Evolutionary conservation across 306 rosid species (phyloP), one percentile per base, ranked within the genome.

Genomic region (Vigna hirtella): DNA sequence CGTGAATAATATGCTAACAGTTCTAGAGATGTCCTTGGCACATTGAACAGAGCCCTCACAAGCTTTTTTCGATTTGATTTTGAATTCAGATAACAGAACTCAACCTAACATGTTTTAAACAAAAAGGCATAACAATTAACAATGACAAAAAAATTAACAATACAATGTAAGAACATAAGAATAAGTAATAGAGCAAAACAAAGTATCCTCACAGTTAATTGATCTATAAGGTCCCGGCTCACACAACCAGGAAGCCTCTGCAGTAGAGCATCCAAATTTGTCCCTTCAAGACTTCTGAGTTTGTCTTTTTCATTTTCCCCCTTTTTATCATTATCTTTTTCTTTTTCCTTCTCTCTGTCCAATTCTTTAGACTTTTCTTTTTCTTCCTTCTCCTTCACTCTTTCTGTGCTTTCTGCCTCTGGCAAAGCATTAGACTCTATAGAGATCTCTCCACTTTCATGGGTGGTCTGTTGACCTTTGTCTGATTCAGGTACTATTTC

Each of bases 201-300:
- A 40, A 59, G 65, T 12, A 74, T 79, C 61, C 87, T 90, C 87
- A 96, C 99, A 66, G 99, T 91, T 85, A 96, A 83, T 81, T 93
- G 98, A 84, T 96, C 99, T 18, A 96, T 96, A 84, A 96, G 99
- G 78, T 96, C 99, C 72, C 99, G 98, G 93, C 98, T 91, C 81
- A 96, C 99, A 49, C 97, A 96, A 74, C 99, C 97, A 0, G 98
- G 99, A 43, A 96, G 99, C 86, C 98, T 91, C 91, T 96, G 99
- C 70, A 93, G 81, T 82, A 96, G 87, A 86, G 97, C 98, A 78
- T 96, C 99, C 87, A 96, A 85, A 84, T 86, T 96, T 66, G 99
- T 90, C 82, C 97, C 98, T 75, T 96, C 99, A 63, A 90, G 70
- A 81, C 78, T 86, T 91, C 93, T 96, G 43, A 91, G 89, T 85